Conservation (phyloP, 2,329 filamentous ascomycete species). For the Fusarium chuoi region DNA sequence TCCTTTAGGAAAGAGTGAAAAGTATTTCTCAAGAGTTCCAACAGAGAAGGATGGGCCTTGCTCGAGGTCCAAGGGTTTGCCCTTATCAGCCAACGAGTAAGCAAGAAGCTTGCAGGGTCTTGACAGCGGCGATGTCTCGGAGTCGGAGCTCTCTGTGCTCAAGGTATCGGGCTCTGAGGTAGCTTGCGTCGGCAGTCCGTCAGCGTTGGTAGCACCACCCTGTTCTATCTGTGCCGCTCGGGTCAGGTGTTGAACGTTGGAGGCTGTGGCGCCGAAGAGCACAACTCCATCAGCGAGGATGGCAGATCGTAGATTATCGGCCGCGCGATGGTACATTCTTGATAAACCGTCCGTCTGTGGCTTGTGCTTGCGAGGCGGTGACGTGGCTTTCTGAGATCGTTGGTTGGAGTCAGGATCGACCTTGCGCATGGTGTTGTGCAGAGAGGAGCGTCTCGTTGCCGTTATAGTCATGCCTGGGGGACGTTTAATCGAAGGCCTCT, state of each 20-base stretch:
- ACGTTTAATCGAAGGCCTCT: conserved; percentile 12
- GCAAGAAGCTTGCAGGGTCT: conserved; percentile 46
- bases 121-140: conserved; percentile 40
- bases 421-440: conserved; percentile 17
- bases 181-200: conserved; percentile 16
- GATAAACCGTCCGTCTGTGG: conserved; percentile 37
- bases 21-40: conserved; percentile 46
- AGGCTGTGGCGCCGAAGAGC: conserved; percentile 45
- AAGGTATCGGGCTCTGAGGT: conserved; percentile 37
- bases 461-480: conserved; percentile 34
- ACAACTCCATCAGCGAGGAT: conserved; percentile 48
- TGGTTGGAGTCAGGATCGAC: conserved; percentile 6
- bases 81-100: conserved; percentile 42
- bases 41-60: conserved; percentile 43
- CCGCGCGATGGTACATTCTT: conserved; percentile 43
- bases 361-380: not conserved
- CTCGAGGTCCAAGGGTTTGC: conserved; percentile 41
- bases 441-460: conserved; percentile 16
- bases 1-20: conserved; percentile 45
- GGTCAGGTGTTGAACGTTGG: conserved; percentile 18
- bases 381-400: not conserved
- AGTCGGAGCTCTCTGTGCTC: conserved; percentile 45
- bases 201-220: conserved; percentile 18
- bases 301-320: conserved; percentile 44
- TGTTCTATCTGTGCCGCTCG: conserved; percentile 3